Conservation (phyloP, 2,329 filamentous ascomycete genomes). For the Nemania bipapillata region DNA sequence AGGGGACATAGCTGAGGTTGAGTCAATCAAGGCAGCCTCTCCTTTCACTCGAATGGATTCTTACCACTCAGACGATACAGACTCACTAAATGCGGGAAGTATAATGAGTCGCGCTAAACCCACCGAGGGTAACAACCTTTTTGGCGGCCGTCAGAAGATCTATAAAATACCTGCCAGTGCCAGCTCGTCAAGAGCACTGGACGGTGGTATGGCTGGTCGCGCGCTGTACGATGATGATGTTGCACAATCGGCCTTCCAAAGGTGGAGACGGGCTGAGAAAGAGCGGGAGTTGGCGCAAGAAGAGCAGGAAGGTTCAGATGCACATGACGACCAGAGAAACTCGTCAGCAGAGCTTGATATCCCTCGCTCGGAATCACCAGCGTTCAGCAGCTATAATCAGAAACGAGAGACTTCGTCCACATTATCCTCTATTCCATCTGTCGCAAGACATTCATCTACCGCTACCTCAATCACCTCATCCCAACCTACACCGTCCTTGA, state of each 20-base stretch:
- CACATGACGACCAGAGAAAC: slow-evolving; percentile 52
- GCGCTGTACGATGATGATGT: slow-evolving; percentile 89
- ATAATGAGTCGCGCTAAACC: slow-evolving; percentile 88
- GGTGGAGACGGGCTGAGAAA: slow-evolving; percentile 71
- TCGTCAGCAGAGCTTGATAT: slow-evolving; percentile 43
- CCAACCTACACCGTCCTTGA: slow-evolving; percentile 66
- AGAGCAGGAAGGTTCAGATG: slow-evolving; percentile 54
- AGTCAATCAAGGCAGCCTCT: slow-evolving; percentile 75
- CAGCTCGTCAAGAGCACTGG: slow-evolving; percentile 55
- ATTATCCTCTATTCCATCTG: slow-evolving; percentile 74
- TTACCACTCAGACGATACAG: slow-evolving; percentile 74
- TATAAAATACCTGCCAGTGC: slow-evolving; percentile 78
- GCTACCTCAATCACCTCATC: slow-evolving; percentile 85
- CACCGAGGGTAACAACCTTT: slow-evolving; percentile 89
- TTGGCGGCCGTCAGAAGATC: slow-evolving; percentile 94
- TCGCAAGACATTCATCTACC: slow-evolving; percentile 81
- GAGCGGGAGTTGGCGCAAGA: slow-evolving; percentile 59
- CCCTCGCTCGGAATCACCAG: slow-evolving; percentile 65
- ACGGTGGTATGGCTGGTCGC: slow-evolving; percentile 69
- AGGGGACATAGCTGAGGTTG: slow-evolving; percentile 88
- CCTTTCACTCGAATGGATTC: slow-evolving; percentile 71
- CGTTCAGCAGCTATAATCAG: slow-evolving; percentile 72
- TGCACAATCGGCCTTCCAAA: slow-evolving; percentile 83
- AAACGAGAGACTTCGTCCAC: slow-evolving; percentile 90
- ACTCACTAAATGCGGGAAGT: slow-evolving; percentile 69